Evolutionary conservation across 2,329 filamentous ascomycete genomes (phyloP), one percentile per base, ranked within the genome.

Genomic region (Ophiostoma himal-ulmi): DNA sequence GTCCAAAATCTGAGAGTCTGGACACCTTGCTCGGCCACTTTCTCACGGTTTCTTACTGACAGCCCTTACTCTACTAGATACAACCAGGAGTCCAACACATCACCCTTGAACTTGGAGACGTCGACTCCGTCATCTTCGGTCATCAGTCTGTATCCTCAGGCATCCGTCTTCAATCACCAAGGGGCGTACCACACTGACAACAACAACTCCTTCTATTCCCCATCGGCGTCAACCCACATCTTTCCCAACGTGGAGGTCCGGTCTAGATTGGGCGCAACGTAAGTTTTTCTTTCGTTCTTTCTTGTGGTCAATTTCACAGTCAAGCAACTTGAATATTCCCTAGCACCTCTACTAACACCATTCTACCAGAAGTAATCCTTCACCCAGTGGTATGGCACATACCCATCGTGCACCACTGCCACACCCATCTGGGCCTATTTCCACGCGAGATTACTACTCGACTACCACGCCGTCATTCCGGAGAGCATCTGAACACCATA

Each of bases 351-450:
- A 7, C 68, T 71, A 10, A 70, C 67, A 44, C 22, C 3, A 60
- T 48, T 57, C 67, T 68, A 62, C 72, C 72, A 78, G 75, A 76
- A 85, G 81, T 79, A 84, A 79, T 77, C 81, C 80, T 71, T 80
- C 84, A 70, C 81, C 83, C 72, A 80, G 82, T 80, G 84, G 83
- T 76, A 87, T 88, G 84, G 83, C 84, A 81, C 84, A 86, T 82
- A 81, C 81, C 79, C 84, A 84, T 77, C 82, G 84, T 76, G 80
- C 83, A 77, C 78, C 83, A 75, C 78, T 87, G 77, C 84, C 85
- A 72, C 83, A 84, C 74, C 82, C 83, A 77, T 80, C 79, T 75
- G 77, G 78, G 37, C 82, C 83, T 71, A 77, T 85, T 75, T 84
- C 78, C 75, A 77, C 82, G 70, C 83, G 85, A 79, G 85, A 87